Evolutionary conservation across 176 grass and related monocot genomes (phyloP).

Genomic region (Alopecurus myosuroides): DNA sequence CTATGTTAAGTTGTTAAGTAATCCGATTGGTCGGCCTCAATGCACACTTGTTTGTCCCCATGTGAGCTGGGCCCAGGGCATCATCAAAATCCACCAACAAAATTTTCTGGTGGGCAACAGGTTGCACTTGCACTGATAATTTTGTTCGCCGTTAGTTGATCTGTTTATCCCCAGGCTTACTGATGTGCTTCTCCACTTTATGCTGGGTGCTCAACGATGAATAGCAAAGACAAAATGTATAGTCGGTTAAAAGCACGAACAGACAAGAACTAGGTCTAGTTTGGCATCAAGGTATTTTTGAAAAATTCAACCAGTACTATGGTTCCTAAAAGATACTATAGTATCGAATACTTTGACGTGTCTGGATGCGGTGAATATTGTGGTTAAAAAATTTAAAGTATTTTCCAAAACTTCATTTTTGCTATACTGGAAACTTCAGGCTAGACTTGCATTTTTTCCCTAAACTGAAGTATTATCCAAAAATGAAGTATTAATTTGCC

Average conservation of each 20-base stretch:
- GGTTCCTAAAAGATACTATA: too few species aligned
- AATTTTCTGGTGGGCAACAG: constrained; percentile 18
- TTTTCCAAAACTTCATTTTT: too few species aligned
- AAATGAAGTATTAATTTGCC: too few species aligned
- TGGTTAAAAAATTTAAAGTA: too few species aligned
- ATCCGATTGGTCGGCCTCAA: neutral
- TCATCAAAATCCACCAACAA: constrained; percentile 32
- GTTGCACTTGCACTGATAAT: constrained; percentile 27
- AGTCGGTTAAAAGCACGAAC: neutral
- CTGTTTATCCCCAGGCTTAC: neutral
- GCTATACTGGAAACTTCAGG: too few species aligned
- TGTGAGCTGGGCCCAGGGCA: constrained; percentile 38
- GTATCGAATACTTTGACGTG: too few species aligned
- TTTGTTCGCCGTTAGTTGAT: neutral
- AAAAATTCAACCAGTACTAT: too few species aligned
- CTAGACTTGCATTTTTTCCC: too few species aligned
- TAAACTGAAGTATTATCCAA: too few species aligned
- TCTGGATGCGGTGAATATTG: too few species aligned
- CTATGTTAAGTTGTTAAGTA: neutral
- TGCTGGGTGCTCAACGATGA: neutral
- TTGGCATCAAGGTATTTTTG: too few species aligned
- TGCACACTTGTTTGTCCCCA: constrained; percentile 21
- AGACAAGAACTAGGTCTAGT: too few species aligned
- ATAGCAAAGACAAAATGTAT: neutral
- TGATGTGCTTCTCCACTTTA: neutral